Base-by-base conservation (phyloP, 345 rosid species). In the Eucalyptus globulus region DNA sequence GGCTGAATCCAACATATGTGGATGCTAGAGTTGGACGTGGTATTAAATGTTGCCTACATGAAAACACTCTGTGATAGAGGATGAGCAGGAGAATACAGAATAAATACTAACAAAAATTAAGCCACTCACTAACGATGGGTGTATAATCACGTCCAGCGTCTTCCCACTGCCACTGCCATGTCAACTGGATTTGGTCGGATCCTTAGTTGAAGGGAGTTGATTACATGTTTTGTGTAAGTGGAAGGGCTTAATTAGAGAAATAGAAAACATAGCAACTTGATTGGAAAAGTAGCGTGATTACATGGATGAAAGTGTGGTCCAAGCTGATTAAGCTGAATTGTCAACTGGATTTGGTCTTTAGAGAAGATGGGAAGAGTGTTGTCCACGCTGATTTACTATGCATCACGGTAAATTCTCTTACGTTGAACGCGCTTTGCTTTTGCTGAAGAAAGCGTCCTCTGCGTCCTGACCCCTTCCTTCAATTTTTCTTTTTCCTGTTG, bases 91-190 rank as follows among this genome's bases (percentile, higher is more conserved):
- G 76, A n/a, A 65, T 65, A 65, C 21, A 0, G 0, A 4, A n/a
- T n/a, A 65, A n/a, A 14, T n/a, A 14, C 34, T n/a, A n/a, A n/a
- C 0, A 65, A 14, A 0, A 14, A 65, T 14, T 14, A 65, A 65
- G 0, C n/a, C 4, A 11, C 69, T 60, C 69, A 3, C 15, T 60
- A 6, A 6, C 6, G 40, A 37, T 37, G 44, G 45, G 14, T 37
- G 81, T 37, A 10, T 6, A 0, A 3, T 53, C 24, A 53, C 56
- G 56, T 0, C 10, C 76, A 17, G 0, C 81, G 0, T 21, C 81
- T 43, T 72, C 8, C 5, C 13, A 72, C 7, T 72, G 13, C 5
- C 13, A 72, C 6, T 72, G 14, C 81, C 14, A 34, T 72, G 44
- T 69, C 1, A 10, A 9, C 7, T 72, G 81, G 26, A 37, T 72